phyloP scores from a whole-genome alignment of 2,329 filamentous ascomycete genomes.

The Botrytis pseudocinerea region DNA sequence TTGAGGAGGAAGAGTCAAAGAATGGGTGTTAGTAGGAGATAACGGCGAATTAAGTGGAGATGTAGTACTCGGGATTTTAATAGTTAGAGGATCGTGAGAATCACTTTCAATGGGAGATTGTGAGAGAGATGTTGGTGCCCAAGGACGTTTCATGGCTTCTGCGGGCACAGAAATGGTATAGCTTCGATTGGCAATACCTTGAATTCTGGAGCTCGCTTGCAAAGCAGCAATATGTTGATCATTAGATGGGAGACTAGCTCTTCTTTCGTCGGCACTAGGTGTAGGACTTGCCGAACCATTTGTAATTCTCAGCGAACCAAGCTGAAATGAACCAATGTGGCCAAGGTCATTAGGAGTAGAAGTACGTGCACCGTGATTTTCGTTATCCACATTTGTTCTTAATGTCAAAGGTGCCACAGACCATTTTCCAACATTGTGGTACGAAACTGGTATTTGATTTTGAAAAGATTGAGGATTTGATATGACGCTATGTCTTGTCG shows the following conservation, averaged over 20 bases:
- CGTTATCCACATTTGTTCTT: constrained; percentile 15
- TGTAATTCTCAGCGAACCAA: constrained; percentile 62
- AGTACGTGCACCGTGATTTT: constrained; percentile 29
- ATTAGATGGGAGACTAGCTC: constrained; percentile 22
- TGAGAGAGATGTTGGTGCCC: constrained; percentile 20
- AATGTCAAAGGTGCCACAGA: constrained; percentile 15
- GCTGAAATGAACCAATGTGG: constrained; percentile 62
- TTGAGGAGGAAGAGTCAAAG: constrained; percentile 33
- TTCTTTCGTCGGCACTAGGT: constrained; percentile 42
- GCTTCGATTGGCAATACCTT: constrained; percentile 29
- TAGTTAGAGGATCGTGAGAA: constrained; percentile 21
- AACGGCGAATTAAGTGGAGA: not conserved
- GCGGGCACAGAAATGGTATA: constrained; percentile 32
- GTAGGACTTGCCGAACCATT: constrained; percentile 58
- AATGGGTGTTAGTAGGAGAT: constrained; percentile 23
- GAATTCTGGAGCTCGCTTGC: constrained; percentile 23
- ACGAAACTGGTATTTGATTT: constrained; percentile 21
- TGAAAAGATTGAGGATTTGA: constrained; percentile 17
- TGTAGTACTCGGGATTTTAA: constrained; percentile 13
- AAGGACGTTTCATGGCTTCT: constrained; percentile 29
- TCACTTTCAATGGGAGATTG: not conserved
- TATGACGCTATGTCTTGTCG: constrained; percentile 34
- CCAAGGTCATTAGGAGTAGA: constrained; percentile 54
- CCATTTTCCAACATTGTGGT: constrained; percentile 18
- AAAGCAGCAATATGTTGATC: constrained; percentile 3